These are phyloP conservation scores for Pythium folliculosum DNA, from an alignment of 352 stramenopile genomes.

Conservation along the genomic window DNA sequence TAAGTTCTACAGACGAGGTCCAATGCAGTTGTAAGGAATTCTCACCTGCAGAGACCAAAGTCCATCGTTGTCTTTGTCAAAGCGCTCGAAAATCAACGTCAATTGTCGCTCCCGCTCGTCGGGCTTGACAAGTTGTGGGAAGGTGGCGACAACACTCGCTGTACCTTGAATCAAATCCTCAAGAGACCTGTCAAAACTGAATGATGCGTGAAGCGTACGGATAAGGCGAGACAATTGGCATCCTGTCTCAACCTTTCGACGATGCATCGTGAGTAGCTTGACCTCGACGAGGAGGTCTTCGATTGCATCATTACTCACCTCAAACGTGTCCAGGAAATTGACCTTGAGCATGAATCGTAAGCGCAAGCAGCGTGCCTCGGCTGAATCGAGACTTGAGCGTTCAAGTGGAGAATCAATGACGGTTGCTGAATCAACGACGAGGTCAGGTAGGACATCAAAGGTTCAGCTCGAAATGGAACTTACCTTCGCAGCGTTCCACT, in stretches of 20 bases:
- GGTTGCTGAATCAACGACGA: conserved; percentile 1
- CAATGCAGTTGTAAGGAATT: not conserved
- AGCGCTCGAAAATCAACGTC: conserved; percentile 42
- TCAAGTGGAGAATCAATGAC: conserved; percentile 17
- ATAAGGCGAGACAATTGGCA: conserved; percentile 29
- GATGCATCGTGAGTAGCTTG: not conserved
- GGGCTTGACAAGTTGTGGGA: conserved; percentile 41
- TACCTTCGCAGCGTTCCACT: conserved; percentile 42
- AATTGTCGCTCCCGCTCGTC: conserved; percentile 43
- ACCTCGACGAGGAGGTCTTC: not conserved
- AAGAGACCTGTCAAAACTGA: conserved; percentile 44
- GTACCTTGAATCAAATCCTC: conserved; percentile 36
- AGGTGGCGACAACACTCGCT: conserved; percentile 16
- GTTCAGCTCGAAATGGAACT: not conserved
- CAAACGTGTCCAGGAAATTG: conserved; percentile 39
- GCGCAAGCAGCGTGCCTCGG: conserved; percentile 27
- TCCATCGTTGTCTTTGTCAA: conserved; percentile 44
- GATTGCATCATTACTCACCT: conserved; percentile 7
- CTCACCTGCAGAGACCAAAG: conserved; percentile 44
- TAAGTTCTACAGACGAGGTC: not conserved
- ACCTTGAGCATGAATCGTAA: conserved; percentile 39
- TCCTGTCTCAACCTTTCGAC: conserved; percentile 19
- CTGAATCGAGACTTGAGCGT: not conserved
- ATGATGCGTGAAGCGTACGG: conserved; percentile 36
- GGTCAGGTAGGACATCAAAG: not conserved